Conservation (phyloP, 345 rosid genomes). For the Hibiscus tridactylites region DNA sequence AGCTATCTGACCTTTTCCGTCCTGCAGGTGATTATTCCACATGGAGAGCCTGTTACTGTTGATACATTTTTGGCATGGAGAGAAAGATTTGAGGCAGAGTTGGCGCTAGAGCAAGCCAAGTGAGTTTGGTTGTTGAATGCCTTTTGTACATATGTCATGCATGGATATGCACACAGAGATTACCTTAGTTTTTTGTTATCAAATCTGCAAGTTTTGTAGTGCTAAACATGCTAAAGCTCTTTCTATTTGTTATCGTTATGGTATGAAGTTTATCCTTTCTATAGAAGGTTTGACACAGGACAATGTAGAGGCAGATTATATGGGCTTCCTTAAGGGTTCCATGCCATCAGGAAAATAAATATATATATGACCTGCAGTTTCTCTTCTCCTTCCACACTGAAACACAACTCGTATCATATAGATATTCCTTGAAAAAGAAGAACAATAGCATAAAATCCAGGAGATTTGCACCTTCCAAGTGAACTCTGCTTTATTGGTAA, state of each 20-base stretch:
- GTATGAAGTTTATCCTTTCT: not conserved
- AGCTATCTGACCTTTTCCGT: not conserved
- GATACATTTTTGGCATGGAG: conserved; percentile 95
- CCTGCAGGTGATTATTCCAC: conserved; percentile 75
- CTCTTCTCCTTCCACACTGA: too few species aligned
- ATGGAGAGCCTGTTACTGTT: conserved; percentile 94
- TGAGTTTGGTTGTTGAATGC: conserved; percentile 31
- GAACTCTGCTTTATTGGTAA: too few species aligned
- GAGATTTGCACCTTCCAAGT: too few species aligned
- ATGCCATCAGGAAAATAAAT: too few species aligned
- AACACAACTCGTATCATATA: too few species aligned
- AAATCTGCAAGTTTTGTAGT: not conserved
- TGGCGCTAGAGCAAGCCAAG: conserved; percentile 97
- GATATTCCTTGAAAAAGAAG: too few species aligned
- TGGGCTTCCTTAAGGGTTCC: too few species aligned
- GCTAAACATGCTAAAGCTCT: not conserved
- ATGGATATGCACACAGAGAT: not conserved
- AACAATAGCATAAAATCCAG: too few species aligned
- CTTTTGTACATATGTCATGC: not conserved
- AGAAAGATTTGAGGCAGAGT: conserved; percentile 93
- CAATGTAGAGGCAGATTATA: not conserved
- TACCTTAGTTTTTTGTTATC: not conserved
- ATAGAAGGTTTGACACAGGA: not conserved
- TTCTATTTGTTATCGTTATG: not conserved
- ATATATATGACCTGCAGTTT: too few species aligned